These are phyloP conservation scores for Orobanche coerulescens DNA, from an alignment of 257 asterid species.

Conservation along the genomic window DNA sequence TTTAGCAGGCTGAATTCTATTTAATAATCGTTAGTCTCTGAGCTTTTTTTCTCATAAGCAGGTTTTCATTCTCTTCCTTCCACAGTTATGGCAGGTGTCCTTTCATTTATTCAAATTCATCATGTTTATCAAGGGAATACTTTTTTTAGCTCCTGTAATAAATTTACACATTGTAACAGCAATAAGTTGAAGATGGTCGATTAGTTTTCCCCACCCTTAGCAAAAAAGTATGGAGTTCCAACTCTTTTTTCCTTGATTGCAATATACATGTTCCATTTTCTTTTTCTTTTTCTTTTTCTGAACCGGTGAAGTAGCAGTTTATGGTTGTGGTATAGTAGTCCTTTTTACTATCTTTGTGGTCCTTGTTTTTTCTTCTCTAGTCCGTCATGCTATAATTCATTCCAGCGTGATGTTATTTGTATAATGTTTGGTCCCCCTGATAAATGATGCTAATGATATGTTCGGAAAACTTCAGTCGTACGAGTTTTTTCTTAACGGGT, in stretches of 20 bases:
- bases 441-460: neutral
- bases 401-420: neutral
- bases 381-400: too few species aligned
- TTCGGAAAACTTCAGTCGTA: neutral
- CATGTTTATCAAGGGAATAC: neutral
- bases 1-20: neutral
- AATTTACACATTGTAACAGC: neutral
- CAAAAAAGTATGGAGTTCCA: neutral
- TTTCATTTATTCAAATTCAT: neutral
- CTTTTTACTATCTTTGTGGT: too few species aligned
- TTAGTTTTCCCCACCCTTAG: neutral
- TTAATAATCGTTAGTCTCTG: neutral
- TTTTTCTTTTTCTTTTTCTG: neutral
- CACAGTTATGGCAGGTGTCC: neutral
- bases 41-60: slow-evolving; percentile 1
- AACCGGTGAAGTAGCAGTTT: neutral
- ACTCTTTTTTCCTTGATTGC: neutral
- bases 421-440: neutral
- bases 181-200: neutral
- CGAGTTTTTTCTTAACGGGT: neutral
- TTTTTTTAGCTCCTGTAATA: neutral
- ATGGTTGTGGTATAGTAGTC: neutral
- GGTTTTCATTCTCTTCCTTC: neutral
- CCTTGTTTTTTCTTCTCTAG: too few species aligned
- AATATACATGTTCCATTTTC: neutral